phyloP scores from a whole-genome alignment of 768 basidiomycete genomes.

The Udeniomyces megalosporus region DNA sequence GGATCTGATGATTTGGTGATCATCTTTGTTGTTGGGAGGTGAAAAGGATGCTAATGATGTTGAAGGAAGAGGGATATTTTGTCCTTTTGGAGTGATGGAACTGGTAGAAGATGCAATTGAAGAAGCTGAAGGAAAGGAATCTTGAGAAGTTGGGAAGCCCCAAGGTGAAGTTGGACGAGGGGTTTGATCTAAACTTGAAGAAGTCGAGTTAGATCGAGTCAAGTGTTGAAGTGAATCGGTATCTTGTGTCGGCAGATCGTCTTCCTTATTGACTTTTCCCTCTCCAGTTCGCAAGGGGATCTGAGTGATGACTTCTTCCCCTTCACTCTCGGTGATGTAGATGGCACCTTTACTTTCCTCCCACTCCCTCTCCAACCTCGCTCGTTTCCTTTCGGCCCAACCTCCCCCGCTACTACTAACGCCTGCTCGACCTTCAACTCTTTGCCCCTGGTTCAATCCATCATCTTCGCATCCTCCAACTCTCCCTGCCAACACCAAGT shows the following conservation, averaged over 20 bases:
- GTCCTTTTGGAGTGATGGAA: no score
- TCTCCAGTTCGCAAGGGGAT: no score
- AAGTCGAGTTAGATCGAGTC: not conserved
- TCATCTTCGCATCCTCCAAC: constrained; percentile 38
- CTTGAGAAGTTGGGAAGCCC: no score
- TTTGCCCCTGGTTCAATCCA: constrained; percentile 13
- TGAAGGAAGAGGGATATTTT: no score
- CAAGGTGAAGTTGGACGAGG: no score
- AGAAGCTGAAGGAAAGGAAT: no score
- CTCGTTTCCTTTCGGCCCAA: constrained; percentile 7
- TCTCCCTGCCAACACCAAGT: not conserved
- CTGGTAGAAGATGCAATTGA: no score
- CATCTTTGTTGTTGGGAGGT: no score
- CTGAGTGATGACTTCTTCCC: no score
- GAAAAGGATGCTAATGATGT: not conserved
- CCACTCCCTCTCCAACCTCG: not conserved
- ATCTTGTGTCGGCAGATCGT: not conserved
- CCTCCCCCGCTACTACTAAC: constrained; percentile 41
- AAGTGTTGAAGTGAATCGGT: not conserved
- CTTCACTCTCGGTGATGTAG: no score
- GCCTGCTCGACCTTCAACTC: constrained; percentile 34
- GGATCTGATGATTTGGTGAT: constrained; percentile 5
- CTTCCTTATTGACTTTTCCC: not conserved
- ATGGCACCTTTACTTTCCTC: not conserved
- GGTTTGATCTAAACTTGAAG: no score